These are phyloP conservation scores for Neurospora sp. DNA, from an alignment of 495 filamentous ascomycete genomes.

Conservation along the genomic window DNA sequence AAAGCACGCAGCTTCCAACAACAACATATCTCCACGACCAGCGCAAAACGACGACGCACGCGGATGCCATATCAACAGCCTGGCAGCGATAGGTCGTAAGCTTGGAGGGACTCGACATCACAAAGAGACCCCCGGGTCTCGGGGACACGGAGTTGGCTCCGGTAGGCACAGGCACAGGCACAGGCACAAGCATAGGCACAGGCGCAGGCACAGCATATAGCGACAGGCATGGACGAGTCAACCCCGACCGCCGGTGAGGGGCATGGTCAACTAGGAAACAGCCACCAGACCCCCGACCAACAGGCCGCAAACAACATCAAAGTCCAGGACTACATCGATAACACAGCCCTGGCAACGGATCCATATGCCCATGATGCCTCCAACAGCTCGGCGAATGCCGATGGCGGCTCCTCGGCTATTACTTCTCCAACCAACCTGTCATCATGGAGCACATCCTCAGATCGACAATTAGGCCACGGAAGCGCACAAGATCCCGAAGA, in stretches of 20 bases:
- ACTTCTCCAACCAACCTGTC: slow-evolving; percentile 11
- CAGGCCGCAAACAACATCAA: not conserved
- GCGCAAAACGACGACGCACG: not conserved
- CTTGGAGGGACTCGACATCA: not conserved
- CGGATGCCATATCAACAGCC: not conserved
- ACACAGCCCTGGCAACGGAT: not conserved
- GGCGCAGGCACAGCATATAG: not conserved
- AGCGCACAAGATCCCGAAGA: slow-evolving; percentile 37
- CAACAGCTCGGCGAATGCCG: not conserved
- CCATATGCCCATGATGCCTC: not conserved
- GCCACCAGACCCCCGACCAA: not conserved
- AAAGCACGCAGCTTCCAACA: not conserved
- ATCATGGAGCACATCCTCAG: slow-evolving; percentile 17
- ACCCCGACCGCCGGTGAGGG: not conserved
- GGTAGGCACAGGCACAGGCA: not conserved
- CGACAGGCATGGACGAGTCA: not conserved
- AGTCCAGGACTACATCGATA: not conserved
- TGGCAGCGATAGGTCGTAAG: not conserved
- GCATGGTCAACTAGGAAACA: not conserved
- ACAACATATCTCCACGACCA: not conserved
- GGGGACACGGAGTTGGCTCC: not conserved
- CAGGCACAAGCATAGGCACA: not conserved
- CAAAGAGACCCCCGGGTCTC: not conserved
- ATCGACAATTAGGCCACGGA: slow-evolving; percentile 17
- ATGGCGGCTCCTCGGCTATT: slow-evolving; percentile 1